phyloP scores from a whole-genome alignment of 345 rosid species.

The Aegle marmelos region DNA sequence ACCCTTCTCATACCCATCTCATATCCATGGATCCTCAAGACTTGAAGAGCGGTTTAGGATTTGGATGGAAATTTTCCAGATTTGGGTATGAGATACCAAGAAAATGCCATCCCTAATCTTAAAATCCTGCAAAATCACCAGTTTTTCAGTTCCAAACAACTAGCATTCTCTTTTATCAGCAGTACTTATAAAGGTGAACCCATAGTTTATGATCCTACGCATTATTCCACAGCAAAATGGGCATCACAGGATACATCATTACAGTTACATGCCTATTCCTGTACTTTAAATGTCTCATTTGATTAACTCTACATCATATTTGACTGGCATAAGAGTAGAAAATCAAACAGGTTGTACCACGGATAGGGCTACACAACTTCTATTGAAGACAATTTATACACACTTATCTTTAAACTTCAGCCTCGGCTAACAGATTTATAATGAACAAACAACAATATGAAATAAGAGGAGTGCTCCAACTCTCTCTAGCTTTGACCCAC shows the following conservation, averaged over 20 bases:
- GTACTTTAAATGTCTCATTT: neutral
- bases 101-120: too few relatives aligned
- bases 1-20: too few relatives aligned
- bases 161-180: neutral
- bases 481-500: too few relatives aligned
- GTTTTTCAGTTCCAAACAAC: neutral
- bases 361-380: neutral
- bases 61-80: too few relatives aligned
- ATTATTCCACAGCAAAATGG: neutral
- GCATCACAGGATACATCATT: neutral
- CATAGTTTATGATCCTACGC: neutral
- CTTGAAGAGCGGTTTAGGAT: too few relatives aligned
- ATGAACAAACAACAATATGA: neutral
- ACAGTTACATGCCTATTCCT: neutral
- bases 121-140: neutral
- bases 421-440: neutral
- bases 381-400: neutral
- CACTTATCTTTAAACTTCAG: neutral
- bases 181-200: neutral
- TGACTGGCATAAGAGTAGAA: neutral
- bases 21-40: too few relatives aligned
- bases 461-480: too few relatives aligned
- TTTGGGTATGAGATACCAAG: too few relatives aligned
- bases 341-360: neutral
- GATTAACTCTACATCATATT: neutral